Percentiles rank a stretch among this genome's conserved stretches.
Conservation (phyloP, 1,139 yeast species). For the Pneumocystis canis region DNA sequence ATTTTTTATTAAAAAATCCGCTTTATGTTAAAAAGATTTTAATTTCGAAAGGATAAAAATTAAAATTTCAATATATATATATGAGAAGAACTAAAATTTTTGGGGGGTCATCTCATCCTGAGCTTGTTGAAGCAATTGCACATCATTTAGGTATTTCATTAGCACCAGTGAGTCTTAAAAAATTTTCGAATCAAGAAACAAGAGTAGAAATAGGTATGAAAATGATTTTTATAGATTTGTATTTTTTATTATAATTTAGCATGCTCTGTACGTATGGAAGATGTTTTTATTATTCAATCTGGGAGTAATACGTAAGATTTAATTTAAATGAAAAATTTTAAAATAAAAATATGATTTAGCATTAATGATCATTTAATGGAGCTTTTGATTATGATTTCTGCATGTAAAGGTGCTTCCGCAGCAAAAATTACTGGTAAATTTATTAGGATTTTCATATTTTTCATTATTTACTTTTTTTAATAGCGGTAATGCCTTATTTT, state of each 20-base stretch:
- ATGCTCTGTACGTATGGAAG: slow-evolving; percentile 67
- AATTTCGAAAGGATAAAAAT: too few species aligned
- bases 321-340: background rate
- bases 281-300: slow-evolving; percentile 87
- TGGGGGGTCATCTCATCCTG: slow-evolving; percentile 93
- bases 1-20: too few species aligned
- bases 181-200: slow-evolving; percentile 94
- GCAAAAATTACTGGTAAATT: slow-evolving; percentile 54
- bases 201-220: slow-evolving; percentile 90
- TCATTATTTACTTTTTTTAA: background rate
- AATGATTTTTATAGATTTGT: background rate
- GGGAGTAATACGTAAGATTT: slow-evolving; percentile 36
- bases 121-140: slow-evolving; percentile 78
- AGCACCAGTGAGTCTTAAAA: slow-evolving; percentile 83
- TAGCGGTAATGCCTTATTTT: slow-evolving; percentile 88
- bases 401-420: slow-evolving; percentile 95
- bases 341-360: slow-evolving; percentile 33
- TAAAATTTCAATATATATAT: background rate
- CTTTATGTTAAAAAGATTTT: too few species aligned
- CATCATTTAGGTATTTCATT: slow-evolving; percentile 83
- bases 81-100: slow-evolving; percentile 97
- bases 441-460: background rate
- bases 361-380: slow-evolving; percentile 97
- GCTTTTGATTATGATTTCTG: slow-evolving; percentile 75
- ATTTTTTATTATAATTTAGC: background rate